Evolutionary conservation across 2,329 filamentous ascomycete genomes (phyloP).

Genomic region (Byssoonygena ceratinophila): DNA sequence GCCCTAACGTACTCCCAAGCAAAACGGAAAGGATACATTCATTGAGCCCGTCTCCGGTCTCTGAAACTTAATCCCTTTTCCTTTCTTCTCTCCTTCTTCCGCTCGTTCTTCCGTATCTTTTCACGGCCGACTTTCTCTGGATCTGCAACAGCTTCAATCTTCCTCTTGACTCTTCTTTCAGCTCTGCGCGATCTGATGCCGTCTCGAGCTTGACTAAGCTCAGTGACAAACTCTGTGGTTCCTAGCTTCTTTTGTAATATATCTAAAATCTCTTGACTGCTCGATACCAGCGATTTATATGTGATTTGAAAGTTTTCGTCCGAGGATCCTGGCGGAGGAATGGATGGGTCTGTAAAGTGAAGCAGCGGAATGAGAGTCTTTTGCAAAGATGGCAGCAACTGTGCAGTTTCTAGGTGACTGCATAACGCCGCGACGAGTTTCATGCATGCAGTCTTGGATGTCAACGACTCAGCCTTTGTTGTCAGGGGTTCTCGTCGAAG

Average conservation of each 20-base stretch:
- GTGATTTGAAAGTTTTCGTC: constrained; percentile 58
- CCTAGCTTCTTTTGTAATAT: constrained; percentile 77
- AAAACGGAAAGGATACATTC: constrained; percentile 17
- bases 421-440: constrained; percentile 62
- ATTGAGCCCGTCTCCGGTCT: constrained; percentile 61
- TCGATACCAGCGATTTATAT: constrained; percentile 60
- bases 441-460: constrained; percentile 65
- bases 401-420: constrained; percentile 47
- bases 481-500: constrained; percentile 64
- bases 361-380: constrained; percentile 59
- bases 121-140: constrained; percentile 68
- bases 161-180: constrained; percentile 69
- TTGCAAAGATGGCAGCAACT: constrained; percentile 54
- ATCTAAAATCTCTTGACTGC: constrained; percentile 68
- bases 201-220: constrained; percentile 62
- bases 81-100: constrained; percentile 74
- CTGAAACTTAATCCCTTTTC: constrained; percentile 64
- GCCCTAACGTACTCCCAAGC: background rate
- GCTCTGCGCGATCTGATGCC: constrained; percentile 61
- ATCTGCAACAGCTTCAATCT: constrained; percentile 72
- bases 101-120: constrained; percentile 74
- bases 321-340: constrained; percentile 58
- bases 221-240: constrained; percentile 63
- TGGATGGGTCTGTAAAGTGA: constrained; percentile 71
- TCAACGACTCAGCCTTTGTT: constrained; percentile 50